Percentiles rank a stretch among this genome's conserved stretches.
Conservation (phyloP, 1,284 basidiomycete genomes). For the Leccinum pachyderme region DNA sequence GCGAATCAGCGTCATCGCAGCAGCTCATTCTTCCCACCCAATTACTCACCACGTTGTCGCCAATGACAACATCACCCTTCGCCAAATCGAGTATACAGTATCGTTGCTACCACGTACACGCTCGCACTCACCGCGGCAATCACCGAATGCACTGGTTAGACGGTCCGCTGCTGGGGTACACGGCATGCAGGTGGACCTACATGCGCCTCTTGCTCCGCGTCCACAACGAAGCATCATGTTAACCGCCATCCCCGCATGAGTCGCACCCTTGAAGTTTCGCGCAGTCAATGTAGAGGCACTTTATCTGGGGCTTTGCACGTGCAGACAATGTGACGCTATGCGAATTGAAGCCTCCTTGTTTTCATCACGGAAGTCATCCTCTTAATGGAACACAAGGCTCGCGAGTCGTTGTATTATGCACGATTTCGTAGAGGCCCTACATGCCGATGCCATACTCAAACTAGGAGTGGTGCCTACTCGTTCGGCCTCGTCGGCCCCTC, state of each 20-base stretch:
- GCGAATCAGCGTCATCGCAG: slow-evolving; percentile 2
- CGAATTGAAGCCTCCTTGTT: neutral
- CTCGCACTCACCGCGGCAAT: neutral
- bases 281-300: slow-evolving; percentile 2
- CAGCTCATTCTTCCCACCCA: neutral
- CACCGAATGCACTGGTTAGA: too few species aligned
- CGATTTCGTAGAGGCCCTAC: slow-evolving; percentile 1
- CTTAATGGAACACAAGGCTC: neutral
- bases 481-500: neutral
- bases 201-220: neutral
- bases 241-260: slow-evolving; percentile 3
- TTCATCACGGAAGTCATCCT: slow-evolving; percentile 1
- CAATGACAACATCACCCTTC: slow-evolving; percentile 10
- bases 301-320: neutral
- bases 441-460: neutral
- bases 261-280: neutral
- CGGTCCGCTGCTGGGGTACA: neutral
- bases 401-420: neutral
- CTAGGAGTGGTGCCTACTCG: neutral
- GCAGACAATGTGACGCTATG: neutral
- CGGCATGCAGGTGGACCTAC: slow-evolving; percentile 1
- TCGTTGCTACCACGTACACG: neutral
- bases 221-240: slow-evolving; percentile 9
- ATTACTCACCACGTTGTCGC: slow-evolving; percentile 5
- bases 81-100: neutral